A percentile compares a stretch with the other conserved stretches of the same genome.
These are phyloP conservation scores for Hypoxylon perforatum DNA, from an alignment of 495 filamentous ascomycete genomes.

Conservation along the genomic window DNA sequence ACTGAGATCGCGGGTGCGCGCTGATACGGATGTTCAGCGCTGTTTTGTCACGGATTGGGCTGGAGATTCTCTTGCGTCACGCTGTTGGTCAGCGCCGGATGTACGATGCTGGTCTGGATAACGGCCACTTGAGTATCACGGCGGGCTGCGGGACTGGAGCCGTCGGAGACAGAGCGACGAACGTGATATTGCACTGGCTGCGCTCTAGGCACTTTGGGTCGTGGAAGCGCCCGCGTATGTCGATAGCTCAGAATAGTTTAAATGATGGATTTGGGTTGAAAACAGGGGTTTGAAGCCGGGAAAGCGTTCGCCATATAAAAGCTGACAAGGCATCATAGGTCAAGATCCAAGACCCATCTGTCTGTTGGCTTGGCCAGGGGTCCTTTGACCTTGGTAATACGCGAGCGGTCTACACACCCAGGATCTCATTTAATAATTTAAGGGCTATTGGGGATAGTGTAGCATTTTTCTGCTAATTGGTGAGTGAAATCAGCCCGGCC, in stretches of 20 bases:
- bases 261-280: constrained; percentile 41
- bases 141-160: constrained; percentile 31
- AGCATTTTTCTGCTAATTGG: constrained; percentile 58
- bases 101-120: constrained; percentile 46
- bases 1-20: constrained; percentile 36
- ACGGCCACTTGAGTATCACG: constrained; percentile 44
- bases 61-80: constrained; percentile 47
- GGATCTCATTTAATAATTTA: constrained; percentile 48
- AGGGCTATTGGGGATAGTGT: constrained; percentile 45
- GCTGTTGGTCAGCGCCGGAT: constrained; percentile 55
- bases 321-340: constrained; percentile 57
- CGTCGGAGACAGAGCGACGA: constrained; percentile 37
- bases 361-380: too few species aligned
- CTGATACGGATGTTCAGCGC: constrained; percentile 39
- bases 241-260: constrained; percentile 45
- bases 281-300: constrained; percentile 40
- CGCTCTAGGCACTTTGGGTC: constrained; percentile 40
- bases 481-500: constrained; percentile 51
- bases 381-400: constrained; percentile 43
- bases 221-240: constrained; percentile 51
- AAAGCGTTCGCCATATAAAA: constrained; percentile 49
- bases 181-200: constrained; percentile 48
- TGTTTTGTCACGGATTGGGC: constrained; percentile 49
- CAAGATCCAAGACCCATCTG: constrained; percentile 49
- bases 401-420: constrained; percentile 44